A percentile compares a stretch with the other conserved stretches of the same genome.
These are phyloP conservation scores for Boletus speciosus DNA, from an alignment of 768 basidiomycete species.

Conservation along the genomic window DNA sequence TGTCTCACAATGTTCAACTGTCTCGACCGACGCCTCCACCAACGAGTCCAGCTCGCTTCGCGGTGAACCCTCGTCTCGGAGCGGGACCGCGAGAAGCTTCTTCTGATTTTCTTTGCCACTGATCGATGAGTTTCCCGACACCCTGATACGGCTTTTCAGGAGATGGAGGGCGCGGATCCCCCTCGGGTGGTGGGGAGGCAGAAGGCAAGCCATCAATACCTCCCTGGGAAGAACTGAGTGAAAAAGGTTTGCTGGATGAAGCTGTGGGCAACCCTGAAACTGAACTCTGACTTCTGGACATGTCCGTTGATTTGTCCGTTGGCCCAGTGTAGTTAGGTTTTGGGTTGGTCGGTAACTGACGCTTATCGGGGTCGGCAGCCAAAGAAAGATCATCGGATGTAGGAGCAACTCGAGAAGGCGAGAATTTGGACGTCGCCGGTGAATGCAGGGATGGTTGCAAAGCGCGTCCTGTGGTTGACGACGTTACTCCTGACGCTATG, in stretches of 20 bases:
- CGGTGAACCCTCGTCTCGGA: slow-evolving; percentile 37
- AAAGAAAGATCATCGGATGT: slow-evolving; percentile 8
- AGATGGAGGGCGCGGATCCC: slow-evolving; percentile 49
- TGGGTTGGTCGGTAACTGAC: slow-evolving; percentile 10
- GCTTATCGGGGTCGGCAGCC: slow-evolving; percentile 19
- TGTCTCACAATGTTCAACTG: slow-evolving; percentile 12
- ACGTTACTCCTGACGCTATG: slow-evolving; percentile 6
- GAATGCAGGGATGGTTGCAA: slow-evolving; percentile 21
- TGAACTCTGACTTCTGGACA: slow-evolving; percentile 12
- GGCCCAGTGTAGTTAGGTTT: slow-evolving; percentile 16
- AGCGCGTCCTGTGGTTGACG: slow-evolving; percentile 19
- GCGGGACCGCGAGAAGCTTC: slow-evolving; percentile 37
- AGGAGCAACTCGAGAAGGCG: slow-evolving; percentile 19
- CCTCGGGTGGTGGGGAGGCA: slow-evolving; percentile 15
- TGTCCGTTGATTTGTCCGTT: slow-evolving; percentile 16
- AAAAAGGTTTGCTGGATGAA: slow-evolving; percentile 21
- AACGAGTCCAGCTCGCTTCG: slow-evolving; percentile 40
- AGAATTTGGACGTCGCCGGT: slow-evolving; percentile 21
- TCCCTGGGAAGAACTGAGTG: slow-evolving; percentile 13
- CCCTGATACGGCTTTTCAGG: slow-evolving; percentile 80
- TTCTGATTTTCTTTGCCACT: slow-evolving; percentile 83
- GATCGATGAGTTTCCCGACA: slow-evolving; percentile 79
- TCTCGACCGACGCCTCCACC: slow-evolving; percentile 20
- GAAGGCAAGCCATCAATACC: slow-evolving; percentile 28
- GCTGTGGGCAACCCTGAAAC: slow-evolving; percentile 21